A percentile compares a stretch with the other conserved stretches of the same genome.
phyloP scores from a whole-genome alignment of 768 basidiomycete species.

The Russula emetica region DNA sequence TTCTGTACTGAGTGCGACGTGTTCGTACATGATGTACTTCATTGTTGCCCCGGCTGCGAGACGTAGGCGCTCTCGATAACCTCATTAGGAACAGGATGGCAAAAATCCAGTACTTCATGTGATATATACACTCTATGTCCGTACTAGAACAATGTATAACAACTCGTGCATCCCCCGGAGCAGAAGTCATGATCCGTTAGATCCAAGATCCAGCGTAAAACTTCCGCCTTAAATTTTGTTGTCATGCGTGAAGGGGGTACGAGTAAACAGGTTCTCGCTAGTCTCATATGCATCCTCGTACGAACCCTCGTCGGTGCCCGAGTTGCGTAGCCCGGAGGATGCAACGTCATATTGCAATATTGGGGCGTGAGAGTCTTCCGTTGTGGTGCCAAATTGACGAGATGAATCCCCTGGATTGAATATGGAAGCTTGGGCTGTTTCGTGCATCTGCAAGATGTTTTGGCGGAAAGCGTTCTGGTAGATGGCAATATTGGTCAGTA shows the following conservation, averaged over 20 bases:
- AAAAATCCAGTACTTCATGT: background rate
- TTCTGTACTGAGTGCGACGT: constrained; percentile 97
- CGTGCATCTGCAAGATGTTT: constrained; percentile 74
- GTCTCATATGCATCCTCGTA: constrained; percentile 42
- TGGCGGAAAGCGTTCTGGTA: constrained; percentile 71
- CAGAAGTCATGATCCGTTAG: background rate
- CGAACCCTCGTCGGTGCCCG: constrained; percentile 38
- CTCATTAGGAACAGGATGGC: background rate
- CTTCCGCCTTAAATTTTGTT: constrained; percentile 16
- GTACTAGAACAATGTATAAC: constrained; percentile 7
- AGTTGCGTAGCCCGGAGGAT: constrained; percentile 48
- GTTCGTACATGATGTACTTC: constrained; percentile 92
- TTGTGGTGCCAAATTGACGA: constrained; percentile 43
- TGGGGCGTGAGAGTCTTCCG: constrained; percentile 54
- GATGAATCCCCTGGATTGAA: constrained; percentile 42
- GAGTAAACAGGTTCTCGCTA: constrained; percentile 45
- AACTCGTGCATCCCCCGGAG: background rate
- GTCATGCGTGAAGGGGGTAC: constrained; percentile 22
- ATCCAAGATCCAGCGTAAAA: background rate
- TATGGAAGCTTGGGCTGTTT: constrained; percentile 64
- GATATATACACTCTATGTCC: background rate
- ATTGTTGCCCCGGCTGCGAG: constrained; percentile 89
- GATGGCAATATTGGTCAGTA: constrained; percentile 8
- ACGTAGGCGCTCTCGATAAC: constrained; percentile 32
- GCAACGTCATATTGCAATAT: constrained; percentile 44